These are phyloP conservation scores for Ceratocystis smalleyi DNA, from an alignment of 2,329 filamentous ascomycete species.

Conservation along the genomic window DNA sequence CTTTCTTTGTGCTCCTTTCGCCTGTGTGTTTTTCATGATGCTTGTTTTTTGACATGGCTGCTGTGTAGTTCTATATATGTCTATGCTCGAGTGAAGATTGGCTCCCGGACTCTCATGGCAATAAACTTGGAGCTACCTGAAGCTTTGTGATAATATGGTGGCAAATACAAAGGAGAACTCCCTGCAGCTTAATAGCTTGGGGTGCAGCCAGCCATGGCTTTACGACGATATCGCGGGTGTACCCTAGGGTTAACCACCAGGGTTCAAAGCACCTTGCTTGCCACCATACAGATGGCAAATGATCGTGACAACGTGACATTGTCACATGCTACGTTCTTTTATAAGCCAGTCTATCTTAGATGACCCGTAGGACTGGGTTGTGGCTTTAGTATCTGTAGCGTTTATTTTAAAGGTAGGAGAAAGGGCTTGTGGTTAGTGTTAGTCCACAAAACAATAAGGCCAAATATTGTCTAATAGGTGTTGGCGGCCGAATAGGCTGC, in stretches of 20 bases:
- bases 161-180: neutral
- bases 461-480: no score
- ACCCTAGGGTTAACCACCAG: neutral
- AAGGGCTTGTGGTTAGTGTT: no score
- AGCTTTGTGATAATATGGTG: neutral
- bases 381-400: no score
- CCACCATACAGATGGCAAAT: neutral
- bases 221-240: neutral
- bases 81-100: neutral
- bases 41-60: neutral
- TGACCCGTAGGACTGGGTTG: no score
- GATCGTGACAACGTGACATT: slow-evolving; percentile 1
- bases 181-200: no score
- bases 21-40: no score
- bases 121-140: neutral
- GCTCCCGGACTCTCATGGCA: neutral
- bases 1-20: slow-evolving; percentile 2
- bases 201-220: no score
- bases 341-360: neutral
- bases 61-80: neutral
- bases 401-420: no score
- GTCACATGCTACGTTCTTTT: neutral
- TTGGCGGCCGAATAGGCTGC: no score
- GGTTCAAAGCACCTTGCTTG: neutral
- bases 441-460: no score